Conservation (phyloP, 225 moss, liverwort and hornwort species). For the Sphagnum tenellum region DNA sequence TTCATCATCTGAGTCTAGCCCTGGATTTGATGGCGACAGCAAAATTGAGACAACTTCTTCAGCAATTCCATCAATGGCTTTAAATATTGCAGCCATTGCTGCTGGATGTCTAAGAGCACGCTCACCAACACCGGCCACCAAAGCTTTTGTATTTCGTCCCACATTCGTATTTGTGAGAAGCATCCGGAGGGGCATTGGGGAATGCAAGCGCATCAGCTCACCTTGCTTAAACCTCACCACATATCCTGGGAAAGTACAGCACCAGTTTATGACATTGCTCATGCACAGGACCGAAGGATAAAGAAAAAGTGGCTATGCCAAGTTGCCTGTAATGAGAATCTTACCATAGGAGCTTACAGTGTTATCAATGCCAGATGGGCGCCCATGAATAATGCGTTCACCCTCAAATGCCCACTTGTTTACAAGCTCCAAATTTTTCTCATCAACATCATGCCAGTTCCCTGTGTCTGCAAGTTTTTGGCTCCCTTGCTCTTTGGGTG, state of each 20-base stretch:
- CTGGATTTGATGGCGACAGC: constrained; percentile 19
- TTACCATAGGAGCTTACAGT: constrained; percentile 96
- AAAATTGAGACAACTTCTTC: constrained; percentile 77
- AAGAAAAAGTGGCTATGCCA: neutral
- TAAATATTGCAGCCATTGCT: constrained; percentile 80
- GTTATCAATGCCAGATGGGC: constrained; percentile 96
- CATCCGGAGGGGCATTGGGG: constrained; percentile 65
- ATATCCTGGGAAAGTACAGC: constrained; percentile 38
- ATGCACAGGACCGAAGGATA: neutral
- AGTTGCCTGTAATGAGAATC: constrained; percentile 2
- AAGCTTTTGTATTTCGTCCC: constrained; percentile 65
- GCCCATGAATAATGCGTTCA: constrained; percentile 88
- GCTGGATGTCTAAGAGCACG: constrained; percentile 68
- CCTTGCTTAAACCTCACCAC: constrained; percentile 81
- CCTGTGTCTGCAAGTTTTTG: constrained; percentile 8
- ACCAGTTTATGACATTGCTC: neutral
- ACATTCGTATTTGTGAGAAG: constrained; percentile 82
- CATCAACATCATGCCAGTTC: constrained; percentile 56
- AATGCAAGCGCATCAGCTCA: constrained; percentile 50
- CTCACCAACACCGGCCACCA: constrained; percentile 72
- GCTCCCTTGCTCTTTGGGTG: constrained; percentile 4
- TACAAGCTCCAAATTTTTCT: constrained; percentile 52
- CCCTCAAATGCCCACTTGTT: constrained; percentile 97
- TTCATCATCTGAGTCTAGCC: neutral
- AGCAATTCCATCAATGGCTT: constrained; percentile 70